These are phyloP conservation scores for Magnusiomyces ingens DNA, from an alignment of 1,139 yeast species.

Conservation along the genomic window DNA sequence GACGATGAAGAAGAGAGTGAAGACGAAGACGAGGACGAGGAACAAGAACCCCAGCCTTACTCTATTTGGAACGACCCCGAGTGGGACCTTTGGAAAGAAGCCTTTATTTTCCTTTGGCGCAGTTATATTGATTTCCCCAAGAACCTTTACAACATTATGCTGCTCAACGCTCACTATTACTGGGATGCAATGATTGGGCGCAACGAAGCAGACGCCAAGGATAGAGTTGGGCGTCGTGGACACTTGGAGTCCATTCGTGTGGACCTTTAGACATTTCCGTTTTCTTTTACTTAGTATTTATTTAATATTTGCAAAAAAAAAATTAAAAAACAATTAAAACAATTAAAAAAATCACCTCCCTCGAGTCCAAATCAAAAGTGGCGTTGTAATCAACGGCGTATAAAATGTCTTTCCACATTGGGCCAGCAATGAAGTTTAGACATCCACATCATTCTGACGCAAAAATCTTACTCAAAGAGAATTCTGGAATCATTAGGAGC, in stretches of 20 bases:
- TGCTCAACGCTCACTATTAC: conserved; percentile 46
- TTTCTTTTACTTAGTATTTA: background rate
- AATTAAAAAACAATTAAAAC: background rate
- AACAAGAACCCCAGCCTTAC: background rate
- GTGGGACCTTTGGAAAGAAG: conserved; percentile 48
- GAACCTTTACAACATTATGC: conserved; percentile 44
- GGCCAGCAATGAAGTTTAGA: too few species aligned
- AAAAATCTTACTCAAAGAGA: background rate
- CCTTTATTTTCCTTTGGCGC: conserved; percentile 54
- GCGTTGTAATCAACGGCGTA: too few species aligned
- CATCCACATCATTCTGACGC: too few species aligned
- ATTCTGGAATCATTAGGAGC: background rate
- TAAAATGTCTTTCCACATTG: too few species aligned
- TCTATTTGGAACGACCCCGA: conserved; percentile 42
- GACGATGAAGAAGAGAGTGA: background rate
- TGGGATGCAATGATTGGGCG: conserved; percentile 77
- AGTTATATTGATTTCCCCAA: conserved; percentile 70
- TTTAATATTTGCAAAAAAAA: background rate
- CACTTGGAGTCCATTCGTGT: background rate
- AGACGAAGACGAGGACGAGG: background rate
- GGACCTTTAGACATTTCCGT: conserved; percentile 1
- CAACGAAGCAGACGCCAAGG: conserved; percentile 17
- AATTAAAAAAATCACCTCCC: too few species aligned
- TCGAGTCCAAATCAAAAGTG: too few species aligned
- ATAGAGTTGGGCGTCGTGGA: background rate